These are phyloP conservation scores for Cenchrus fungigraminus DNA, from an alignment of 176 grass and related monocot species.

Conservation along the genomic window DNA sequence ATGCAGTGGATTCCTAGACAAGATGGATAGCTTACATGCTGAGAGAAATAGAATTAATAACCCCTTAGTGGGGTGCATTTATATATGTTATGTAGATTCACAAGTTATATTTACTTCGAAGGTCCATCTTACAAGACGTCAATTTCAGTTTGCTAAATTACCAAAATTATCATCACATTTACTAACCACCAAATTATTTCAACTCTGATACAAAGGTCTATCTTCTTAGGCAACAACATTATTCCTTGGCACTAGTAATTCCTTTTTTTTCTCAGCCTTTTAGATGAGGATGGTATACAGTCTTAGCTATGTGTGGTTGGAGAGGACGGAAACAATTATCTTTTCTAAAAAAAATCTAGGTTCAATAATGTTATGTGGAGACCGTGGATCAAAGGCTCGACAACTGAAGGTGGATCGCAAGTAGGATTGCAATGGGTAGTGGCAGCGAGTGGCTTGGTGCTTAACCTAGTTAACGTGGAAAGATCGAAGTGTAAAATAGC, in stretches of 20 bases:
- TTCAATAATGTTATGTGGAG: background rate
- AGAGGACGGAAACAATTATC: too few relatives aligned
- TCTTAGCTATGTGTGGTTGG: too few relatives aligned
- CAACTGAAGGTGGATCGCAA: background rate
- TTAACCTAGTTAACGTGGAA: background rate
- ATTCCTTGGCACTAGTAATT: background rate
- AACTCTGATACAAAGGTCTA: background rate
- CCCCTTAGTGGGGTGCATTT: too few relatives aligned
- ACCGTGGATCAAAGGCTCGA: background rate
- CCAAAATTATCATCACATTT: background rate
- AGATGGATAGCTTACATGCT: too few relatives aligned
- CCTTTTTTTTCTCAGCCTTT: too few relatives aligned
- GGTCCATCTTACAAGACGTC: background rate
- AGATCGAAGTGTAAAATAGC: background rate
- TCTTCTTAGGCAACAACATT: background rate
- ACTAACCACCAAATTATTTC: background rate
- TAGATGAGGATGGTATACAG: too few relatives aligned
- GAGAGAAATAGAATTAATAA: too few relatives aligned
- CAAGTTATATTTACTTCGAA: too few relatives aligned
- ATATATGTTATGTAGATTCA: too few relatives aligned
- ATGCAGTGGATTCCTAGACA: too few relatives aligned
- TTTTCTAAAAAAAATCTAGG: too few relatives aligned
- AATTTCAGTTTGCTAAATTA: background rate
- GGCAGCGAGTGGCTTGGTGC: background rate
- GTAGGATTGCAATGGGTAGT: background rate